Evolutionary conservation across 305 asterid genomes (phyloP), one percentile per base, ranked within the genome.

Genomic region (Plantago lanceolata): DNA sequence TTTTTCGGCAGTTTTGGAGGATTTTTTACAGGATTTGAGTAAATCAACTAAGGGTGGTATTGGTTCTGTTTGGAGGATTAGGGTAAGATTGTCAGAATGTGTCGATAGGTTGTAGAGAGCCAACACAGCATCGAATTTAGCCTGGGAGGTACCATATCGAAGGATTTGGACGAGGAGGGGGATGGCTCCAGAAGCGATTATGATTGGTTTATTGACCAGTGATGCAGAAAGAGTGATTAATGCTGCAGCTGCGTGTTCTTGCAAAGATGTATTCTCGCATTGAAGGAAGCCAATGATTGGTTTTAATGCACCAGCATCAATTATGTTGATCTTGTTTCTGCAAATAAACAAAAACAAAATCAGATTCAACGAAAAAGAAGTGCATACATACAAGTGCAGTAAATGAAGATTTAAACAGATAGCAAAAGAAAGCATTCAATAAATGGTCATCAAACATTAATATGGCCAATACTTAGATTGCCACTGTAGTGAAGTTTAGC

Each of bases 81-180:
- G 71, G 58, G 20, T 72, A 40, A 84, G 69, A 57, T 85, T 78
- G 61, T 81, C 87, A 21, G 82, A 73, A 57, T 84, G 84, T 33
- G 94, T 80, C 0, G 96, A 90, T 37, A 93, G 85, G 75, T 93
- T 93, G 80, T 80, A 82, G n/a, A 93, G 97, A 69, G 95, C 97
- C 92, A 86, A 72, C 3, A 87, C 84, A 1, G 97, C 87, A 45
- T 93, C 99, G 45, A 70, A 77, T 78, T 83, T 93, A 20, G 91
- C 88, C 59, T 83, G 99, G 8, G 82, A 51, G 75, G 78, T 64
- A 31, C 85, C 94, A 8, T 73, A 21, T 24, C 67, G 65, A 8
- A 90, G 67, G 68, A 86, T 72, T 37, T 86, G 77, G 64, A 83
- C 89, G 3, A 93, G 95, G 60, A 79, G 86, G 21, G 96, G 96